A percentile compares a stretch with the other conserved stretches of the same genome.
Conservation (phyloP, 805 yeast genomes). For the Saturnispora sekii region DNA sequence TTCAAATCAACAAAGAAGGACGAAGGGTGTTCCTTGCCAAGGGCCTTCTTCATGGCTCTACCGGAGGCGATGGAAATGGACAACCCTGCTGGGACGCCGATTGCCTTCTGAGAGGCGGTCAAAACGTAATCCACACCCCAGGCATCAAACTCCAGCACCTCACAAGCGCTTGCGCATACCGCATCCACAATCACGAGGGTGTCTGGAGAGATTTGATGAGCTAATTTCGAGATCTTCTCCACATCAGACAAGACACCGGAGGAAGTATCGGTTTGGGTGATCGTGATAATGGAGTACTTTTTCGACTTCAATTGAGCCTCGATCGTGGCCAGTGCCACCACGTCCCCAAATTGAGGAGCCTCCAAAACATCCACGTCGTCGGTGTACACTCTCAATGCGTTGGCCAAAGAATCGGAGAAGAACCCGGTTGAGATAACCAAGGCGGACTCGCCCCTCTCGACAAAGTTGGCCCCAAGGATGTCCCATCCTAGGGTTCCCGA, state of each 20-base stretch:
- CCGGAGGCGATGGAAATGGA: constrained; percentile 66
- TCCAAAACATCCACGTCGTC: constrained; percentile 65
- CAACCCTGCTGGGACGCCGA: constrained; percentile 91
- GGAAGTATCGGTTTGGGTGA: constrained; percentile 95
- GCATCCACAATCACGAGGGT: constrained; percentile 85
- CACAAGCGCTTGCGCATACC: constrained; percentile 91
- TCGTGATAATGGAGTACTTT: constrained; percentile 58
- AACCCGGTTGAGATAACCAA: constrained; percentile 85
- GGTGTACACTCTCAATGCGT: constrained; percentile 61
- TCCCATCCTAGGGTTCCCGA: constrained; percentile 97
- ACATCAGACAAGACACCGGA: constrained; percentile 85
- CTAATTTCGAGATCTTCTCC: constrained; percentile 48
- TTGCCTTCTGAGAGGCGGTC: constrained; percentile 92
- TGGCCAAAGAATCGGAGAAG: constrained; percentile 77
- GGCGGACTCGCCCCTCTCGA: constrained; percentile 56
- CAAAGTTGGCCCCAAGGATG: constrained; percentile 67
- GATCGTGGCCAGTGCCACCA: constrained; percentile 47
- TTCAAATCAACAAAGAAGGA: constrained; percentile 63
- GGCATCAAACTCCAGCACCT: constrained; percentile 69
- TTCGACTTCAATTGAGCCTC: constrained; percentile 40
- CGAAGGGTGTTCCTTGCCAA: constrained; percentile 36
- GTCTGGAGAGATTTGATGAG: constrained; percentile 61
- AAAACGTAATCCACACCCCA: constrained; percentile 88
- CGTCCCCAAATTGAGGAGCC: constrained; percentile 60
- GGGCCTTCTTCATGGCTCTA: constrained; percentile 60